Base-by-base conservation (phyloP, 495 filamentous ascomycete species). In the Xylaria bambusicola region DNA sequence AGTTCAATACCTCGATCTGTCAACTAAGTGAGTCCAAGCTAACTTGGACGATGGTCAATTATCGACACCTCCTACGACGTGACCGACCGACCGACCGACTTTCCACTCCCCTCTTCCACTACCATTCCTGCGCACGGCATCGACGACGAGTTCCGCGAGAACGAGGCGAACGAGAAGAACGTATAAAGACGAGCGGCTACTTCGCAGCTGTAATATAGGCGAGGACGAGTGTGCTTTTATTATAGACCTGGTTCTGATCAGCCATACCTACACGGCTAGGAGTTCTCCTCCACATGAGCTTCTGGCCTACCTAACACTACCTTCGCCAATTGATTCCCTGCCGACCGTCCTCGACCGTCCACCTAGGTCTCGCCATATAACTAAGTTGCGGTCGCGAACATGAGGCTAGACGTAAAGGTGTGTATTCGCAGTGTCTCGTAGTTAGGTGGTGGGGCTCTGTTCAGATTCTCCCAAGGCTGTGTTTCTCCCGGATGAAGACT, bases 381-480 rank as follows among this genome's bases (percentile, higher is more conserved):
- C 12, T 29, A 9, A 55, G 57, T 61, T 49, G 54, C 56, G 63
- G 50, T 68, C 71, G 71, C 74, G 80, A 91, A 74, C 65, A 95
- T 94, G 92, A 88, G 88, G 76, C 82, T 96, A 73, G 91, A 96
- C 75, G 85, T 95, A 42, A 95, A 96, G 89, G 91, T 91, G 82
- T 67, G 87, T 77, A 38, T 68, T 62, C 68, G 65, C 62, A 59
- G 33, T 48, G 18, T 13, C 15, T n/a, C 12, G 33, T 12, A n/a
- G n/a, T 41, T 23, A 17, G 44, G 20, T 21, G 33, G 45, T 13
- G 9, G 26, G 26, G 18, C 23, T 53, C 48, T 27, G 26, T 53
- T 62, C 57, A 41, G 38, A 59, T 46, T 44, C 45, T 29, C 35
- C 33, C n/a, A n/a, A n/a, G n/a, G n/a, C n/a, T n/a, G n/a, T n/a